Percentiles rank a stretch among this genome's conserved stretches.
phyloP scores from a whole-genome alignment of 2,329 filamentous ascomycete species.

The Neonectria punicea region DNA sequence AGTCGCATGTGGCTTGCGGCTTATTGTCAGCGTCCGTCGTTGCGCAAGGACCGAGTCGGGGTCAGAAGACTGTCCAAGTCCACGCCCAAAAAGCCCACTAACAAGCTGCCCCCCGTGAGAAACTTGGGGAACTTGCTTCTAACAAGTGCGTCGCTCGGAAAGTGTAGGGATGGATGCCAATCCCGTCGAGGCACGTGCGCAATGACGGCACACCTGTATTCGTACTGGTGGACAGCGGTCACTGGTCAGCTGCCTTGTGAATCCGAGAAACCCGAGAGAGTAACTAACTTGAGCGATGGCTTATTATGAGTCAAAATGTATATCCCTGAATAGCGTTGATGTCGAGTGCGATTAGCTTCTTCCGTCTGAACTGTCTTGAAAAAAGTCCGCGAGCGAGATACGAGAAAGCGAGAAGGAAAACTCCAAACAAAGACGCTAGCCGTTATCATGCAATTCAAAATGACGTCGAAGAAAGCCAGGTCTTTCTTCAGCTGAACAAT shows the following conservation, averaged over 20 bases:
- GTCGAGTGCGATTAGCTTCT: conserved; percentile 5
- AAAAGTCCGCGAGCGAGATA: not conserved
- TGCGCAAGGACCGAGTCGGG: not conserved
- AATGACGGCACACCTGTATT: not conserved
- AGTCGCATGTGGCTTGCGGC: conserved; percentile 9
- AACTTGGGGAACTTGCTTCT: not conserved
- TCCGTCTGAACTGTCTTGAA: not conserved
- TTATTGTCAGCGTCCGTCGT: not conserved
- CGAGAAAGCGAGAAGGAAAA: not conserved
- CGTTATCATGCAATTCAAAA: not conserved
- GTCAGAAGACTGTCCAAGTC: not conserved
- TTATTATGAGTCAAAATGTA: conserved; percentile 14
- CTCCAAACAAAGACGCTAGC: not conserved
- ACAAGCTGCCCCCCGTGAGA: not conserved
- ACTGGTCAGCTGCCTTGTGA: not conserved
- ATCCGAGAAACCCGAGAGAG: not conserved
- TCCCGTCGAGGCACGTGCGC: conserved; percentile 2
- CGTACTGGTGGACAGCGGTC: not conserved
- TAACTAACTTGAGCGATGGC: conserved; percentile 10
- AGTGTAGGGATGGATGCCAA: conserved; percentile 4
- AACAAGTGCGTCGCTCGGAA: not conserved
- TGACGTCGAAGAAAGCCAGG: conserved; percentile 3
- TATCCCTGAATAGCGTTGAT: not conserved
- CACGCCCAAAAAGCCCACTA: not conserved
- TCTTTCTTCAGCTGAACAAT: not conserved